Conservation (phyloP, 164 flowering plant species). For the Warburgia ugandensis region DNA sequence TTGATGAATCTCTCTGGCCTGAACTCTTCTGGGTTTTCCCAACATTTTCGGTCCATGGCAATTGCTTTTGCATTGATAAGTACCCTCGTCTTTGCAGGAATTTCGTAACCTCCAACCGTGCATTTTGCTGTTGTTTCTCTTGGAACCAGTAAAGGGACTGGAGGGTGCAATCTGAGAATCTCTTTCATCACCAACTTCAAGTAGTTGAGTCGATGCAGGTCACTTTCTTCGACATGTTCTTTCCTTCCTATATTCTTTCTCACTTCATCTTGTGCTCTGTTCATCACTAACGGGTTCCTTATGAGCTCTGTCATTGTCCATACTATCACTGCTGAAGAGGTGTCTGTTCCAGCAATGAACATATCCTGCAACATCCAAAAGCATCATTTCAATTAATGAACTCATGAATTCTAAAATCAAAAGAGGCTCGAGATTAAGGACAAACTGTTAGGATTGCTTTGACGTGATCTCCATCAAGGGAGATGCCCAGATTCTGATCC, state of each 20-base stretch:
- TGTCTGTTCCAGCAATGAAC: conserved; percentile 30
- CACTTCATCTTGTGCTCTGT: conserved; percentile 21
- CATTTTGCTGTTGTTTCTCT: background rate
- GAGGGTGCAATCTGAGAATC: conserved; percentile 6
- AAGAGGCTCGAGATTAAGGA: background rate
- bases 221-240: conserved; percentile 19
- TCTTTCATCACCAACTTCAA: conserved; percentile 21
- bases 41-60: background rate
- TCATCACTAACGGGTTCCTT: conserved; percentile 20
- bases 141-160: conserved; percentile 5
- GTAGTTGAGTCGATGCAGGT: conserved; percentile 18
- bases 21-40: conserved; percentile 9
- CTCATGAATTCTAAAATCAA: too few relatives aligned
- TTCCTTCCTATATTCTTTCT: conserved; percentile 11
- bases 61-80: conserved; percentile 6
- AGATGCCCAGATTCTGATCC: background rate
- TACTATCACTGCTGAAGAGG: conserved; percentile 15
- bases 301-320: conserved; percentile 39
- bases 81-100: conserved; percentile 4
- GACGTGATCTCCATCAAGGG: background rate
- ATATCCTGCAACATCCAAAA: conserved; percentile 35
- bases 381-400: too few relatives aligned
- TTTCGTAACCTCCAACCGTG: background rate
- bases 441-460: conserved; percentile 1
- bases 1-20: conserved; percentile 9